phyloP scores from a whole-genome alignment of 495 filamentous ascomycete genomes.

The Penicillium atrosanguineum region DNA sequence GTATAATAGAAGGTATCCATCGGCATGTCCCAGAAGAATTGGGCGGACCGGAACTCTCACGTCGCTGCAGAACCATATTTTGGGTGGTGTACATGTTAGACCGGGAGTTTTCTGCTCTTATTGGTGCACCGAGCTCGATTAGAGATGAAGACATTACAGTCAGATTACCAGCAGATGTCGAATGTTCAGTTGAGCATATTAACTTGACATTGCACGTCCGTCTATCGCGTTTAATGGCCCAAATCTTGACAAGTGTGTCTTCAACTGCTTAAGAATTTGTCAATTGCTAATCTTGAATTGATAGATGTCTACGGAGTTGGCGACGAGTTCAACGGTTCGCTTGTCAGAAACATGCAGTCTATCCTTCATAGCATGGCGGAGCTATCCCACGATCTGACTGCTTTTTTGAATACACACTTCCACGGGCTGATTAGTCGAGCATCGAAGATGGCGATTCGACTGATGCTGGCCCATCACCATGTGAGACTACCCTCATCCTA shows the following conservation, averaged over 20 bases:
- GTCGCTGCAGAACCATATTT: slow-evolving; percentile 34
- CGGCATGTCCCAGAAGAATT: slow-evolving; percentile 30
- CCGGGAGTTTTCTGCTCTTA: slow-evolving; percentile 34
- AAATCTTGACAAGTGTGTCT: slow-evolving; percentile 27
- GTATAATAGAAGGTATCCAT: slow-evolving; percentile 37
- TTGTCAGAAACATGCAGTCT: slow-evolving; percentile 29
- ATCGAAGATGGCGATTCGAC: slow-evolving; percentile 30
- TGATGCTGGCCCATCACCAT: slow-evolving; percentile 34
- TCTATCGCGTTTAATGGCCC: slow-evolving; percentile 28
- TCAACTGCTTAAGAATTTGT: background rate
- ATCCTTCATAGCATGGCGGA: slow-evolving; percentile 28
- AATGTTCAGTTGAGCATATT: slow-evolving; percentile 24
- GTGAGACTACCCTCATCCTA: slow-evolving; percentile 9
- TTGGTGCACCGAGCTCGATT: slow-evolving; percentile 36
- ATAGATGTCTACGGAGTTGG: slow-evolving; percentile 31
- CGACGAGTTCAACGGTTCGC: slow-evolving; percentile 22
- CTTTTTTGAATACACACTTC: slow-evolving; percentile 26
- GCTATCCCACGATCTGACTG: slow-evolving; percentile 27
- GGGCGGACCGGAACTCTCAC: slow-evolving; percentile 22
- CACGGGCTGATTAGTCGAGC: slow-evolving; percentile 29
- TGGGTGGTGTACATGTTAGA: slow-evolving; percentile 43
- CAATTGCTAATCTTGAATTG: background rate
- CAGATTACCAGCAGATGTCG: slow-evolving; percentile 26
- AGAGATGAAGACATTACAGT: slow-evolving; percentile 40
- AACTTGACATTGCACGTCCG: slow-evolving; percentile 32